Conservation (phyloP, 2,329 filamentous ascomycete genomes). For the Thielaviopsis populi region DNA sequence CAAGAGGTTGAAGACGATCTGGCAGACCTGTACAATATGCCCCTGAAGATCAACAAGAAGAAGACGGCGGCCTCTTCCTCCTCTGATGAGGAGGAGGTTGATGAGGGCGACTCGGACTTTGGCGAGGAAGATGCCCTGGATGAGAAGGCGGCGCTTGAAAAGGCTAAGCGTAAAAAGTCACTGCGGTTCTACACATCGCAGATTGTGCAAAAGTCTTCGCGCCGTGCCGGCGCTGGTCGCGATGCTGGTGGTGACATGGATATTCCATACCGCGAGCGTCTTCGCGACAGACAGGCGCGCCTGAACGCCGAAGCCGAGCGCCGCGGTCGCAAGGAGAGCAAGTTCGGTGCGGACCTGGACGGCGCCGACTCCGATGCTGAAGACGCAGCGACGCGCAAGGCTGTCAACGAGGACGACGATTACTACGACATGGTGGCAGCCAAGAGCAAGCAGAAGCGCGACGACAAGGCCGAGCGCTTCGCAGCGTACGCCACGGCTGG, state of each 20-base stretch:
- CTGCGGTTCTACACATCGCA: conserved; percentile 97
- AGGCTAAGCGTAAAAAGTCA: conserved; percentile 77
- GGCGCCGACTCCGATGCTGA: conserved; percentile 35
- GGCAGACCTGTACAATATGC: conserved; percentile 52
- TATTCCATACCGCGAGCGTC: conserved; percentile 75
- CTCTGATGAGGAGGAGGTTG: conserved; percentile 27
- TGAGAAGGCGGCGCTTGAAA: conserved; percentile 65
- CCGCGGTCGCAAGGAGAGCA: conserved; percentile 53
- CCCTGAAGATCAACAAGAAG: conserved; percentile 33
- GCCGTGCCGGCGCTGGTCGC: conserved; percentile 56
- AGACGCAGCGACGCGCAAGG: conserved; percentile 21
- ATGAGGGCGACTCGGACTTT: conserved; percentile 68
- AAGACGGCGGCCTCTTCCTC: conserved; percentile 29
- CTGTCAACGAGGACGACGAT: conserved; percentile 56
- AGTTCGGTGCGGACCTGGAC: conserved; percentile 50
- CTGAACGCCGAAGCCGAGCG: conserved; percentile 80
- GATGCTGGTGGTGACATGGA: conserved; percentile 68
- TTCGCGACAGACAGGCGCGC: conserved; percentile 71
- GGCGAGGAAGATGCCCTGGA: conserved; percentile 77
- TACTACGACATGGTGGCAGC: conserved; percentile 85
- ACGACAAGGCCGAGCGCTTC: conserved; percentile 49
- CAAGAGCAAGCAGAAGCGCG: conserved; percentile 52
- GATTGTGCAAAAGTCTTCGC: conserved; percentile 86
- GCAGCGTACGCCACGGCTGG: conserved; percentile 45
- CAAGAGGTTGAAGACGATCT: conserved; percentile 55